A percentile compares a stretch with the other conserved stretches of the same genome.
Conservation (phyloP, 1,284 basidiomycete genomes). For the Neotropicomus parvogracilis region DNA sequence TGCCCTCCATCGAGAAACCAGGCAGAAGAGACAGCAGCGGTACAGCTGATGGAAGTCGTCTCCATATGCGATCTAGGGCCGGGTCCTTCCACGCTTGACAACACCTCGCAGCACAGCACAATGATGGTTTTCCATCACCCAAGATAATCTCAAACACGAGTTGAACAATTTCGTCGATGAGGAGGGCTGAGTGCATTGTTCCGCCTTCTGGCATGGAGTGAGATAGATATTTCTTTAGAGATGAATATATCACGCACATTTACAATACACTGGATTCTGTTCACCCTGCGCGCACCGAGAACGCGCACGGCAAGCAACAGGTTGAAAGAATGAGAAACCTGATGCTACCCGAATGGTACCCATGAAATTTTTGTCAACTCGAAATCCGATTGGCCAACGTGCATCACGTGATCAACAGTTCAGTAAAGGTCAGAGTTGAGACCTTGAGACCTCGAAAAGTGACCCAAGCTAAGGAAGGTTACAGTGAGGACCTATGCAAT, state of each 20-base stretch:
- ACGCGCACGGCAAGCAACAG: too few species aligned
- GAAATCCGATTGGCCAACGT: too few species aligned
- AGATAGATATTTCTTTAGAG: not conserved
- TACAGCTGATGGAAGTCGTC: constrained; percentile 40
- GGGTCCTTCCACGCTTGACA: constrained; percentile 57
- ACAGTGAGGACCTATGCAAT: constrained; percentile 40
- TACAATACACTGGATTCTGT: too few species aligned
- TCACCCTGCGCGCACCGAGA: too few species aligned
- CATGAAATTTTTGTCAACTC: too few species aligned
- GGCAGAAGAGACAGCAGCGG: constrained; percentile 49
- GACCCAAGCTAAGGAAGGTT: too few species aligned
- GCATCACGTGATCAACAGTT: too few species aligned
- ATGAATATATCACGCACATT: constrained; percentile 8
- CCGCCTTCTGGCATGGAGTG: not conserved
- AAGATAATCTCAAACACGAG: constrained; percentile 39
- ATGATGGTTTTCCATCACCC: constrained; percentile 28
- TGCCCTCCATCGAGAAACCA: constrained; percentile 15
- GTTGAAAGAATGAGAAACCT: too few species aligned
- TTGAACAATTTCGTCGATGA: constrained; percentile 52
- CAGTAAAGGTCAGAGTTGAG: too few species aligned
- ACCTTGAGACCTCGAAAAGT: too few species aligned
- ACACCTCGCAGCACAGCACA: constrained; percentile 36
- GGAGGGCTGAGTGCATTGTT: constrained; percentile 47
- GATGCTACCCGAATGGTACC: too few species aligned
- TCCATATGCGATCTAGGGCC: constrained; percentile 54